A percentile compares a stretch with the other conserved stretches of the same genome.
phyloP scores from a whole-genome alignment of 148 eudicot species.

The Camellia japonica region DNA sequence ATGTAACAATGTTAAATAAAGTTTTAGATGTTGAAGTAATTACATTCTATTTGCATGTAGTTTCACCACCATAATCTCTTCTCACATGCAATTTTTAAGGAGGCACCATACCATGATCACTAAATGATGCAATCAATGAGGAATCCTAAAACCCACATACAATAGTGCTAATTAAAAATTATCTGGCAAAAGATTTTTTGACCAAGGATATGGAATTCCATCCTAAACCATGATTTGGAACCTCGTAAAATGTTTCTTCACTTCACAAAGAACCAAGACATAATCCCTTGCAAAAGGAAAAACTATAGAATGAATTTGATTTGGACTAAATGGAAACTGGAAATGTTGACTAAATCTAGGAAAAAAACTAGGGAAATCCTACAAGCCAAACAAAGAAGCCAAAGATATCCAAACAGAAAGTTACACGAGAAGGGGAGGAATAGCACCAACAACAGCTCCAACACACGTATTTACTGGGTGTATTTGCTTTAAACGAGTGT shows the following conservation, averaged over 20 bases:
- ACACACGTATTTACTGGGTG: slow-evolving; percentile 96
- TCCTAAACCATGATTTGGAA: not conserved
- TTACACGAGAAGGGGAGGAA: slow-evolving; percentile 96
- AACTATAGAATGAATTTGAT: not conserved
- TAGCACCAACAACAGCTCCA: slow-evolving; percentile 95
- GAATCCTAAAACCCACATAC: not conserved
- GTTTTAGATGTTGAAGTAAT: not conserved
- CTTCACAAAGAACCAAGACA: not conserved
- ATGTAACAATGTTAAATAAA: not conserved
- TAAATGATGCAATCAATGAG: not conserved
- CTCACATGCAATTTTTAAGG: not conserved
- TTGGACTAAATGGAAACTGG: not conserved
- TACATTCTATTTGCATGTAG: not conserved
- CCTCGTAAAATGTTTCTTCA: not conserved
- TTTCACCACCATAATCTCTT: not conserved
- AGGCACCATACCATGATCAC: not conserved
- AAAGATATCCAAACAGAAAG: slow-evolving; percentile 5
- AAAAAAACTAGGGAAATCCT: not conserved
- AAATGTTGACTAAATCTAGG: not conserved
- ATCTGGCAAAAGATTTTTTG: not conserved
- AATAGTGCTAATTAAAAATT: not conserved
- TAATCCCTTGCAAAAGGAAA: not conserved
- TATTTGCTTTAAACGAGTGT: slow-evolving; percentile 87
- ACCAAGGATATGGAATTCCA: not conserved
- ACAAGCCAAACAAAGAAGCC: not conserved